phyloP scores from a whole-genome alignment of 768 basidiomycete genomes.

The Trametes sanguinea region DNA sequence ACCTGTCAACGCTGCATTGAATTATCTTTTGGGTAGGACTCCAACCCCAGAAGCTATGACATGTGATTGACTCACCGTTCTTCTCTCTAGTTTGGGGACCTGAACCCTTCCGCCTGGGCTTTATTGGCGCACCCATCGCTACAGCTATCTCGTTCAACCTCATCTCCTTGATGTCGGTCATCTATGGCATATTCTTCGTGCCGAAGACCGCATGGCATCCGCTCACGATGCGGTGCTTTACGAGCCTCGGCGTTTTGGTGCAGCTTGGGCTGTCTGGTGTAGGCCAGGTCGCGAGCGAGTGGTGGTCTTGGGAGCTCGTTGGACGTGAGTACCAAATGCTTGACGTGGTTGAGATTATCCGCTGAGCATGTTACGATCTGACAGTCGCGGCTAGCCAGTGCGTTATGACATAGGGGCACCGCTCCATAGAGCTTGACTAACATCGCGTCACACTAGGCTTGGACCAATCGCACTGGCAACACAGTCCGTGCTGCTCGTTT shows the following conservation, averaged over 20 bases:
- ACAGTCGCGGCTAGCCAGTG: constrained; percentile 58
- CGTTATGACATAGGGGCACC: no score
- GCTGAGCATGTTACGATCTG: neutral
- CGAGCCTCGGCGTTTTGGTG: constrained; percentile 64
- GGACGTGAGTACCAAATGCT: constrained; percentile 42
- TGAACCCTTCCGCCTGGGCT: constrained; percentile 74
- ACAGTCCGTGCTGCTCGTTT: constrained; percentile 83
- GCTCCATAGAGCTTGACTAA: no score
- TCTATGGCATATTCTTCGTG: constrained; percentile 64
- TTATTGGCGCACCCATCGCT: constrained; percentile 89
- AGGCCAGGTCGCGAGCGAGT: constrained; percentile 85
- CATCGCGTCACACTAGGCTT: constrained; percentile 44
- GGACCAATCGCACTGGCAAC: constrained; percentile 83
- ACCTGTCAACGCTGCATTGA: constrained; percentile 81
- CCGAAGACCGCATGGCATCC: constrained; percentile 84
- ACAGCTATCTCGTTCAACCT: constrained; percentile 89
- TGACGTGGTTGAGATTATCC: neutral
- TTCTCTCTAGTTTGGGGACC: constrained; percentile 74
- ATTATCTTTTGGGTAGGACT: constrained; percentile 75
- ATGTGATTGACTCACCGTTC: neutral
- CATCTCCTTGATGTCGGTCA: constrained; percentile 61
- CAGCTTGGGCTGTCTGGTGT: constrained; percentile 83
- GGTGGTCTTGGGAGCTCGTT: constrained; percentile 96
- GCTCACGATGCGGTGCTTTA: constrained; percentile 62
- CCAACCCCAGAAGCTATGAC: no score